A percentile compares a stretch with the other conserved stretches of the same genome.
These are phyloP conservation scores for Populus euphratica DNA, from an alignment of 345 rosid species.

Conservation along the genomic window DNA sequence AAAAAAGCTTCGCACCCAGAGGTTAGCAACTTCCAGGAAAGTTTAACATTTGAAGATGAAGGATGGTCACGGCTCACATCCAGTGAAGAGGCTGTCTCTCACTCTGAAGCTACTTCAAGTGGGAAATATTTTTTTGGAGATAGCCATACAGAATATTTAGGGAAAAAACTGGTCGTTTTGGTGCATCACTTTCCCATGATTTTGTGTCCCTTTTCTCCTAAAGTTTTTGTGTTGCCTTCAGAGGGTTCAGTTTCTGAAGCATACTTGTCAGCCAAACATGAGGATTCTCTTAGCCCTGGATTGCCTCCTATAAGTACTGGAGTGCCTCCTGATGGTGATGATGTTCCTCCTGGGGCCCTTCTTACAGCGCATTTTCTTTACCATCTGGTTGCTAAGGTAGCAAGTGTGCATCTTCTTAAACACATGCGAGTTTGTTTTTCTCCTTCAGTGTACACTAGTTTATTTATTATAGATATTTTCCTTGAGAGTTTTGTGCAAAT, in stretches of 20 bases:
- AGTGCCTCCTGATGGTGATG: slow-evolving; percentile 58
- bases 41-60: slow-evolving; percentile 39
- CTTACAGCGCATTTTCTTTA: slow-evolving; percentile 92
- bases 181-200: slow-evolving; percentile 89
- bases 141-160: slow-evolving; percentile 35
- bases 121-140: slow-evolving; percentile 31
- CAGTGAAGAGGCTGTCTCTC: slow-evolving; percentile 42
- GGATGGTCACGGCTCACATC: slow-evolving; percentile 62
- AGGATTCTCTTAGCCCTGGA: slow-evolving; percentile 81
- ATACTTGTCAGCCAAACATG: slow-evolving; percentile 55
- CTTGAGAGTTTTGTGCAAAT: neutral
- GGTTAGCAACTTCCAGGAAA: slow-evolving; percentile 25
- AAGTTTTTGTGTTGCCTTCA: slow-evolving; percentile 87
- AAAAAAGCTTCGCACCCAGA: slow-evolving; percentile 31
- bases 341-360: slow-evolving; percentile 76
- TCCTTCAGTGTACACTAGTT: neutral
- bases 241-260: slow-evolving; percentile 94
- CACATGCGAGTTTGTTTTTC: neutral
- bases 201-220: slow-evolving; percentile 78
- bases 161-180: slow-evolving; percentile 49
- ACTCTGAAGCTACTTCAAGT: slow-evolving; percentile 39
- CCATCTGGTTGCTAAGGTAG: slow-evolving; percentile 83
- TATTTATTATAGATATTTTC: neutral
- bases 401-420: slow-evolving; percentile 4
- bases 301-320: slow-evolving; percentile 78